Conservation (phyloP, 345 rosid species). For the Schrenkiella parvula region DNA sequence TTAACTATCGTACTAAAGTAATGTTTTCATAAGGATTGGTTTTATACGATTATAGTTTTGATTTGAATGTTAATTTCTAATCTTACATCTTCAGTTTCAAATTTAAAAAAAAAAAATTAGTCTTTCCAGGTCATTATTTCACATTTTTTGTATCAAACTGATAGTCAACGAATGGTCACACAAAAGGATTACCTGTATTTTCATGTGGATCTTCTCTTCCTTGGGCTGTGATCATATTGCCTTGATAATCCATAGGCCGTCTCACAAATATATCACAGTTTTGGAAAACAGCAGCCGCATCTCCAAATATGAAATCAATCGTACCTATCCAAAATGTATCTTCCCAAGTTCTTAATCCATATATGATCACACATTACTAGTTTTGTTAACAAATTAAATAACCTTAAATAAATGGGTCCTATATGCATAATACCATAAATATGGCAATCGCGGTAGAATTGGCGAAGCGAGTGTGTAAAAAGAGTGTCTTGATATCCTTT, state of each 20-base stretch:
- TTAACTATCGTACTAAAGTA: too few species aligned
- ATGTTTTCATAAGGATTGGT: neutral
- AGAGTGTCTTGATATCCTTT: constrained; percentile 72
- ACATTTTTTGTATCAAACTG: too few species aligned
- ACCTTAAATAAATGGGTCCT: neutral
- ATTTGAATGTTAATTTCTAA: neutral
- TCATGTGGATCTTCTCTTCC: constrained; percentile 48
- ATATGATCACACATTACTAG: neutral
- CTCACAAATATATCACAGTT: constrained; percentile 67
- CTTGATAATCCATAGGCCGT: constrained; percentile 55
- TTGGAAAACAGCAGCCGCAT: constrained; percentile 57
- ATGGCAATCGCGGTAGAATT: constrained; percentile 75
- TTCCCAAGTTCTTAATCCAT: neutral
- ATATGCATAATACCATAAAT: constrained; percentile 38
- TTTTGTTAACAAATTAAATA: neutral
- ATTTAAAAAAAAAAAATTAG: too few species aligned
- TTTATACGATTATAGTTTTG: too few species aligned
- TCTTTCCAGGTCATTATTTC: too few species aligned
- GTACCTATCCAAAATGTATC: constrained; percentile 32
- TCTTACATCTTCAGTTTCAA: neutral
- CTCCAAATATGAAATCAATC: constrained; percentile 69
- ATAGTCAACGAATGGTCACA: neutral
- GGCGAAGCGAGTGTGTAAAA: constrained; percentile 49
- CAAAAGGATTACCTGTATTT: constrained; percentile 34
- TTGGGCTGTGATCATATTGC: constrained; percentile 61